These are phyloP conservation scores for bread wheat (Triticum aestivum) DNA, from an alignment of 176 grass and related monocot species.

Conservation along the genomic window IWGSC_CS_RefSeq_v2.1 NC_057810.1:604349567-604350066, in stretches of 20 bases:
- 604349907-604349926: conserved; percentile 83
- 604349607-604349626: conserved; percentile 70
- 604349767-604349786: conserved; percentile 42
- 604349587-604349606: conserved; percentile 61
- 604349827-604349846: conserved; percentile 58
- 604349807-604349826: conserved; percentile 54
- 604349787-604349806: conserved; percentile 62
- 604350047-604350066: conserved; percentile 38
- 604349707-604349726: conserved; percentile 50
- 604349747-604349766: conserved; percentile 52
- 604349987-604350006: conserved; percentile 35
- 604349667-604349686: conserved; percentile 59
- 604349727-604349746: conserved; percentile 55
- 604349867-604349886: conserved; percentile 79
- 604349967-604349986: conserved; percentile 42
- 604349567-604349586: conserved; percentile 69
- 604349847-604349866: conserved; percentile 83
- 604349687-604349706: conserved; percentile 51
- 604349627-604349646: conserved; percentile 79
- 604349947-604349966: conserved; percentile 91
- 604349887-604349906: conserved; percentile 67
- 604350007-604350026: conserved; percentile 40
- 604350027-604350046: conserved; percentile 10
- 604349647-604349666: conserved; percentile 42
- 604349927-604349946: conserved; percentile 91